A percentile compares a stretch with the other conserved stretches of the same genome.
Conservation (phyloP, 2,329 filamentous ascomycete species). For the Monilinia polystroma region DNA sequence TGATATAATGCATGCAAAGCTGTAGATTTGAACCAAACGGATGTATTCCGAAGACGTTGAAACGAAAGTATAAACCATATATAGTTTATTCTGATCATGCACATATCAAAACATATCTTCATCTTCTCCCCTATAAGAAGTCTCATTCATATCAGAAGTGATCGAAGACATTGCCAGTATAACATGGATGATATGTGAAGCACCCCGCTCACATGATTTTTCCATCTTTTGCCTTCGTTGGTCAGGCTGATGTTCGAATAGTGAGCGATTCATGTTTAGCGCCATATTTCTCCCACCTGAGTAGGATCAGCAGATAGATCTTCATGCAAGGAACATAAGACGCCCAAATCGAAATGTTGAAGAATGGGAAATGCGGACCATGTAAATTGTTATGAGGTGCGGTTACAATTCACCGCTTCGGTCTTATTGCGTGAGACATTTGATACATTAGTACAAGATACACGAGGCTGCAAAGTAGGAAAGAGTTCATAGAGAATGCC, state of each 20-base stretch:
- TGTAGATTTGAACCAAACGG: neutral
- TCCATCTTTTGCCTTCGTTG: too few relatives aligned
- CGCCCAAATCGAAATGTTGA: neutral
- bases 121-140: neutral
- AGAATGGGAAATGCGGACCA: neutral
- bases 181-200: neutral
- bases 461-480: neutral
- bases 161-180: neutral
- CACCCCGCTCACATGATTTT: neutral
- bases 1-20: neutral
- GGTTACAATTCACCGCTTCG: constrained; percentile 5
- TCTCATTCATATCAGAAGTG: neutral
- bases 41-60: neutral
- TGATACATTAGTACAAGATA: neutral
- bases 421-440: neutral
- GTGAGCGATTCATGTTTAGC: neutral
- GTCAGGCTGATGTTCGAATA: too few relatives aligned
- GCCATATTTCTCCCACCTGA: neutral
- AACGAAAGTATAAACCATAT: neutral
- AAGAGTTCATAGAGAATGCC: neutral
- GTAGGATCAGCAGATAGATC: neutral
- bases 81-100: neutral
- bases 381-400: neutral
- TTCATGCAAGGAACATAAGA: neutral
- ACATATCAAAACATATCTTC: neutral